These are phyloP conservation scores for Helenozyma baotianmanensis DNA, from an alignment of 805 yeast genomes.

Conservation along the genomic window DNA sequence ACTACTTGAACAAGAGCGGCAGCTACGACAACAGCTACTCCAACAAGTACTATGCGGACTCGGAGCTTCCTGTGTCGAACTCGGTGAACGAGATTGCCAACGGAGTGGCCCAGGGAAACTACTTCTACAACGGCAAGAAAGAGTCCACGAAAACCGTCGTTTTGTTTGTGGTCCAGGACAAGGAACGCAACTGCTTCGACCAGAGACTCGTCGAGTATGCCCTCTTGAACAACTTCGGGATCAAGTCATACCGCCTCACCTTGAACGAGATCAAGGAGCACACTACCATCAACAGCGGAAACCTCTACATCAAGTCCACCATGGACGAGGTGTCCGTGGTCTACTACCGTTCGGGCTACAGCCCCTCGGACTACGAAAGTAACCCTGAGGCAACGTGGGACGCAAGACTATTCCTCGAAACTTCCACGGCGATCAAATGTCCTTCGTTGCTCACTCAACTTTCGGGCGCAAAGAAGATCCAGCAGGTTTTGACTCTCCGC, in stretches of 20 bases:
- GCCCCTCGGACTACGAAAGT: slow-evolving; percentile 70
- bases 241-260: slow-evolving; percentile 63
- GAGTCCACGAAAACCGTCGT: slow-evolving; percentile 43
- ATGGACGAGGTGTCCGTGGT: slow-evolving; percentile 80
- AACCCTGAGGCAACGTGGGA: slow-evolving; percentile 64
- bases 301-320: slow-evolving; percentile 49
- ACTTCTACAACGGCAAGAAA: slow-evolving; percentile 40
- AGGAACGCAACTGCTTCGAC: slow-evolving; percentile 86
- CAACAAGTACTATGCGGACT: slow-evolving; percentile 39
- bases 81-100: slow-evolving; percentile 57
- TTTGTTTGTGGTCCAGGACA: slow-evolving; percentile 75
- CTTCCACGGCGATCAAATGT: slow-evolving; percentile 78
- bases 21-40: slow-evolving; percentile 44
- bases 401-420: slow-evolving; percentile 68
- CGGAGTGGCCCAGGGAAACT: slow-evolving; percentile 66
- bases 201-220: slow-evolving; percentile 80
- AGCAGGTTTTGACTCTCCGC: slow-evolving; percentile 72
- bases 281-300: slow-evolving; percentile 40
- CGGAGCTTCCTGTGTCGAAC: slow-evolving; percentile 62
- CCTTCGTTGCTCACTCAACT: slow-evolving; percentile 87
- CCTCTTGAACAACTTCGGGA: slow-evolving; percentile 50
- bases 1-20: slow-evolving; percentile 56
- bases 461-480: slow-evolving; percentile 91
- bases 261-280: slow-evolving; percentile 51
- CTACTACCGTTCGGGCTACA: slow-evolving; percentile 86